Conservation (phyloP, 2,329 filamentous ascomycete genomes). For the Xylaria sp. region DNA sequence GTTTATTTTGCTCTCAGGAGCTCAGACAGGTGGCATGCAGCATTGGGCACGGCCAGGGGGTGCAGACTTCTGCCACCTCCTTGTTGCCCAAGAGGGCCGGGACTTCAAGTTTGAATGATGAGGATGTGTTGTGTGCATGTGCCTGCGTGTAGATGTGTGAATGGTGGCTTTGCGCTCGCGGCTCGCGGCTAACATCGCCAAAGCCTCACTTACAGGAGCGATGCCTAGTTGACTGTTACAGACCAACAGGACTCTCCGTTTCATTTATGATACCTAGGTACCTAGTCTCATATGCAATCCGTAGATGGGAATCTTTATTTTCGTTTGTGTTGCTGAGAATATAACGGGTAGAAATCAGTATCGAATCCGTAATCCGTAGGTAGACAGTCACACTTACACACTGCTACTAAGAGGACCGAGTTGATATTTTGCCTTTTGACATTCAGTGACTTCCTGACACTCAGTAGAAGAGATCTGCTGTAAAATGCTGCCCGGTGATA, state of each 20-base stretch:
- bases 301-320: background rate
- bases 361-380: too few species aligned
- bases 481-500: too few species aligned
- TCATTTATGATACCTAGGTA: too few species aligned
- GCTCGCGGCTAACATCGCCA: conserved; percentile 1
- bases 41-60: conserved; percentile 14
- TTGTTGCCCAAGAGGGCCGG: conserved; percentile 8
- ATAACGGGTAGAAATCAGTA: background rate
- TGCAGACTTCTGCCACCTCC: conserved; percentile 4
- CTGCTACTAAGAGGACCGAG: too few species aligned
- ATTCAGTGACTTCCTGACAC: too few species aligned
- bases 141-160: conserved; percentile 19
- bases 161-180: conserved; percentile 10
- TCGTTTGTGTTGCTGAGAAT: background rate
- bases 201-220: background rate
- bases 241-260: too few species aligned
- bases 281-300: too few species aligned
- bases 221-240: background rate
- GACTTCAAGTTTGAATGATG: background rate
- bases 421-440: too few species aligned
- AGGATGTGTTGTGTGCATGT: conserved; percentile 8
- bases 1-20: background rate
- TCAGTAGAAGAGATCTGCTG: too few species aligned
- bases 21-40: conserved; percentile 18
- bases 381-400: too few species aligned